Base-by-base conservation (phyloP, 208 protist species). In the Tritrichomonas foetus region DNA sequence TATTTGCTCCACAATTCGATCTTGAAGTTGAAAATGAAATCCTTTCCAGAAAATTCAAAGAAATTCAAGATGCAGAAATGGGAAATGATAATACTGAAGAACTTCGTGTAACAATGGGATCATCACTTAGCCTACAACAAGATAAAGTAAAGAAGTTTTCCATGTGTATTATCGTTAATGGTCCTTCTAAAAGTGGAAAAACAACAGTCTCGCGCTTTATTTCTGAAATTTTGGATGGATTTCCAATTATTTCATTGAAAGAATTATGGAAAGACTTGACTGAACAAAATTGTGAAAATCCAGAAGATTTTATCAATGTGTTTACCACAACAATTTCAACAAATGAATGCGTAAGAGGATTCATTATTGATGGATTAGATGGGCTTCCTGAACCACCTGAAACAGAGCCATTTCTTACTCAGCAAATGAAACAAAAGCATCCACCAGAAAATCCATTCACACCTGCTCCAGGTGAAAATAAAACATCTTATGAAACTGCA, bases 361-460 rank as follows among this genome's bases (percentile, higher is more conserved):
- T 89, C 16, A 57, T 89, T 9, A 89, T 89, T 36, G 78, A 89
- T 89, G 78, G 78, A 53, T 89, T 89, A 27, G 30, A 89, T 57
- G 47, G 16, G 39, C 33, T 89, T 39, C 78, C 41, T 33, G 78
- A 89, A 22, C 41, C 14, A 61, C 33, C 33, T 53, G 47, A 53
- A n/a, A 57, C 14, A 39, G 47, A 89, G 39, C 27, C 27, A 50
- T 89, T 89, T 57, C 8, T 89, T 20, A 27, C 47, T 36, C 47
- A 53, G 3, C 0, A 11, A 8, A 33, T 57, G 27, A 89, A 89
- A 57, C 13, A n/a, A n/a, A 89, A 89, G 39, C 33, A 89, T 57
- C 5, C 57, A 39, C 0, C 27, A 3, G 47, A 57, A 27, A 89
- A 89, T 61, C 78, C 78, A 39, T 89, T 89, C n/a, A 33, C 39